Base-by-base conservation (phyloP, 495 filamentous ascomycete species). In the Hypoxylon trugodes region DNA sequence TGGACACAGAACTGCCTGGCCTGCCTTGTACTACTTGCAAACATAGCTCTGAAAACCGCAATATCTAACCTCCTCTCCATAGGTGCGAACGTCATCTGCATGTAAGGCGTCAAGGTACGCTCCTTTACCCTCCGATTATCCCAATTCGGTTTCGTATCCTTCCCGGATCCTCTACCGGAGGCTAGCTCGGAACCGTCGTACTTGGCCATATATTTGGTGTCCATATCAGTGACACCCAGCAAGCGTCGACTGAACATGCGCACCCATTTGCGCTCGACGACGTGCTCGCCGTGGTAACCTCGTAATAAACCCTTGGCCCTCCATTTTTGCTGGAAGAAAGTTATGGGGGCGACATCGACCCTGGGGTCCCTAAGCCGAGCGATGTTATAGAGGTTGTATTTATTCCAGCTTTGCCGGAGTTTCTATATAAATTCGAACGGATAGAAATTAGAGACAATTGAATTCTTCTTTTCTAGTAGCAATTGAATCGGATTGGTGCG, bases 301-400 rank as follows among this genome's bases (percentile, higher is more conserved):
- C 95, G 90, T 4, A 91, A 84, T 51, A 84, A 50, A 6, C 92
- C 84, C 74, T 98, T 98, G 57, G 93, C 90, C 0, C 70, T 69
- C 93, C 93, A 98, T 90, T 97, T 98, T 73, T 98, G 95, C 81
- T 98, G 95, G 85, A 96, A 98, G 80, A 90, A 94, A 42, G 93
- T 97, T 37, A 76, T 75, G 21, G 53, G 36, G 1, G 67, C 65
- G 43, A 52, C 10, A 10, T 59, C 51, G 40, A 73, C 76, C 2
- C 38, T 64, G 18, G 80, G 79, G 4, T 43, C 25, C 2, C 53
- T 69, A 3, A 43, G 45, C 54, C 81, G 81, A 22, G 76, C 69
- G 59, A 98, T 77, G 80, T 97, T 97, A 84, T 90, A 98, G 61
- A 98, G 82, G 70, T 96, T 97, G 82, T 92, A 93, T 77, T 96